Base-by-base conservation (phyloP, 495 filamentous ascomycete species). In the Usnea hakonensis region DNA sequence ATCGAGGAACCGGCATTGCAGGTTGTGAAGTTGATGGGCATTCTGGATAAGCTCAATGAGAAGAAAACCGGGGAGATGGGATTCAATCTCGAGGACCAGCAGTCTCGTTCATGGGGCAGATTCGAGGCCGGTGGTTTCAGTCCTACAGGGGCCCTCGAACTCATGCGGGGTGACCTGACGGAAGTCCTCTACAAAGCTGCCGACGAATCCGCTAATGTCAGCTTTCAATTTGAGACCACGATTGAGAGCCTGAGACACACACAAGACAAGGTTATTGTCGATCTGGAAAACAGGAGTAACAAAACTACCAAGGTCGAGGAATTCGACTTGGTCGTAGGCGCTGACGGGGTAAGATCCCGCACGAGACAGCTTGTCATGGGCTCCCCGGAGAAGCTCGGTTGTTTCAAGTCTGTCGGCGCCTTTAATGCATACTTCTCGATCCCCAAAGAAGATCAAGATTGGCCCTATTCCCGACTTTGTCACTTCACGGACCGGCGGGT, bases 301-400 rank as follows among this genome's bases (percentile, higher is more conserved):
- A 50, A 50, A 21, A 50, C 41, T n/a, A 37, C 19, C n/a, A 61
- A 70, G 13, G 75, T 77, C 61, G 69, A 65, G 38, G 72, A 75
- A 32, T 70, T 73, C 50, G 43, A 43, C 40, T 40, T 59, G 37
- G 11, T 59, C 17, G 41, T 74, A 67, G 61, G 62, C 63, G 35
- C 63, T 40, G 53, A 74, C 64, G 62, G 44, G 55, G 38, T 21
- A 62, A 67, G 26, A 46, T 71, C 56, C 23, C 33, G 40, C 33
- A 65, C 63, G 30, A 55, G 63, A 57, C 46, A 65, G 33, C 59
- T 65, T 32, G 50, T 57, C 28, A 63, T 65, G 59, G 60, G 60
- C n/a, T 52, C 52, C 14, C 48, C 44, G 16, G 59, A 65, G 30
- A 32, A 56, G 28, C 52, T 63, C 36, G 44, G 56, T 36, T 68